Evolutionary conservation across 2,329 filamentous ascomycete genomes (phyloP), one percentile per base, ranked within the genome.

Genomic region (Neodidymelliopsis sp.): DNA sequence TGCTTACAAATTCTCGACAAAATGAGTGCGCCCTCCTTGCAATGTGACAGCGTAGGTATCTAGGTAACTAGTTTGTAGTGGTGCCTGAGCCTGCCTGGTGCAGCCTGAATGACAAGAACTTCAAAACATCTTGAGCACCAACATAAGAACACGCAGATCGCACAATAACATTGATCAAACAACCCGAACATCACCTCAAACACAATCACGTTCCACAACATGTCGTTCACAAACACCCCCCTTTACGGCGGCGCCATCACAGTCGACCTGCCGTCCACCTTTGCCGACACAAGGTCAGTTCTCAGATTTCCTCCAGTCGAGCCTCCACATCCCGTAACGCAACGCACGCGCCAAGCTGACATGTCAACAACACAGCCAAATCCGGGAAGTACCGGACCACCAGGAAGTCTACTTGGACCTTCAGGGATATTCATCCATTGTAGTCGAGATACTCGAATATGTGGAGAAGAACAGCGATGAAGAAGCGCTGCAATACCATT

Each of bases 331-430:
- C 44, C 39, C 53, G 44, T 36, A 49, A 50, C 48, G 47, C 39
- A 39, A 25, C 38, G 24, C 29, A 42, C 13, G 15, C 24, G 19
- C 31, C 46, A 12, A 30, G 25, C 38, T 53, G 40, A 52, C 28
- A 44, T 18, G 25, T 27, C 12, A 28, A 10, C 6, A 6, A 34
- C 9, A 34, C 57, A 90, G 88, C 75, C 81, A 82, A 44, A 81
- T 91, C 60, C 85, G 89, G 56, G 83, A 91, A 74, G 85, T 92
- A 4, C 89, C 89, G 39, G 87, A 93, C 70, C 89, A 95, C 73
- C 92, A 97, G 77, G 93, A 97, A 79, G 88, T 97, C 61, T 96
- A 86, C 77, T 87, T 97, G 66, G 91, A 95, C 70, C 81, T 84
- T 57, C 82, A 88, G 55, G 91, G 91, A 38, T 92, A 92, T 72